These are phyloP conservation scores for Penicillium palitans DNA, from an alignment of 2,329 filamentous ascomycete genomes.

Conservation along the genomic window DNA sequence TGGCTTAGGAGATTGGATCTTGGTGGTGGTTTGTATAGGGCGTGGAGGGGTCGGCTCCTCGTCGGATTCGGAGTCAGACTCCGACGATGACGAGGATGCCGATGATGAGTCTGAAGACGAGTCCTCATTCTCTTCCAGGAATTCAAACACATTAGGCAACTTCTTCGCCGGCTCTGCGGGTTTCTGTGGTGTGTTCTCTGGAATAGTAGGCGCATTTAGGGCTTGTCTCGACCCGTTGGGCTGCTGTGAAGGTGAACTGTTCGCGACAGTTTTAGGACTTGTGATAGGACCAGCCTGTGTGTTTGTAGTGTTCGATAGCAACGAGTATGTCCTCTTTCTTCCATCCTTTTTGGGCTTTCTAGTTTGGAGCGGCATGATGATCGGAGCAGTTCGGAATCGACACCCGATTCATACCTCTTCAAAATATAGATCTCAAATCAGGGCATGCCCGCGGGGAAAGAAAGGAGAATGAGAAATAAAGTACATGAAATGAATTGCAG, in stretches of 20 bases:
- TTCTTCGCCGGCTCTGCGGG: conserved; percentile 20
- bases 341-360: conserved; percentile 34
- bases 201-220: conserved; percentile 20
- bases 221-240: conserved; percentile 18
- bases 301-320: conserved; percentile 25
- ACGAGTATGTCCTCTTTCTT: conserved; percentile 28
- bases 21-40: conserved; percentile 13
- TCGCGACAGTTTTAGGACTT: conserved; percentile 19
- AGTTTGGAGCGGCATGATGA: conserved; percentile 34
- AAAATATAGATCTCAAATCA: conserved; percentile 6
- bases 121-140: conserved; percentile 33
- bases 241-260: conserved; percentile 15
- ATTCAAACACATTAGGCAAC: conserved; percentile 43
- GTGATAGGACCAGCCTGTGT: conserved; percentile 25
- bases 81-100: conserved; percentile 11
- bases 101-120: conserved; percentile 25
- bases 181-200: conserved; percentile 12
- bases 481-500: conserved; percentile 10
- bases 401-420: conserved; percentile 16
- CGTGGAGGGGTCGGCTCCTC: conserved; percentile 9
- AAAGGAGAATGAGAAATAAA: background rate
- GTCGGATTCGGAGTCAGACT: conserved; percentile 23
- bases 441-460: conserved; percentile 3
- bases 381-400: conserved; percentile 17
- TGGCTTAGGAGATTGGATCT: conserved; percentile 26